Evolutionary conservation across 371 early-diverging fungal genomes (phyloP).

Genomic region (Phascolomyces articulosus): DNA sequence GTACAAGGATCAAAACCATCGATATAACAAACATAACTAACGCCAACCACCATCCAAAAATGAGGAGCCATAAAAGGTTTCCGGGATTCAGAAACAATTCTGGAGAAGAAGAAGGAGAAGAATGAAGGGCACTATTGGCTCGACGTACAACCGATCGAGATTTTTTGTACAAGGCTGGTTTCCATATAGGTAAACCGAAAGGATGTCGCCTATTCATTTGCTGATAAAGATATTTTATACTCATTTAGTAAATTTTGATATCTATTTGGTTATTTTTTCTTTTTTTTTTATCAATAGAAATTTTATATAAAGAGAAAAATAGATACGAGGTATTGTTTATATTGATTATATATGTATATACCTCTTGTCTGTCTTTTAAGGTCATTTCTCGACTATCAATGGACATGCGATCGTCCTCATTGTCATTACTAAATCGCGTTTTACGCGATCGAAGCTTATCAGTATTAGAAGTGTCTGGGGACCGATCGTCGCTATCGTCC

Average conservation of each 20-base stretch:
- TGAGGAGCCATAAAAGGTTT: constrained; percentile 85
- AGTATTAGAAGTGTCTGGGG: not conserved
- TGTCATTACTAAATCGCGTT: constrained; percentile 1
- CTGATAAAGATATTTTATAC: constrained; percentile 27
- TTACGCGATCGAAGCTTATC: constrained; percentile 4
- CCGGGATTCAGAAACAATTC: constrained; percentile 79
- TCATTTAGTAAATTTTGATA: not conserved
- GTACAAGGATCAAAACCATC: constrained; percentile 48
- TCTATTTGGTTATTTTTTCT: no score
- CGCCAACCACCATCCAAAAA: constrained; percentile 94
- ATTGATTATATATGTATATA: constrained; percentile 17
- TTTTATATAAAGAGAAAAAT: no score
- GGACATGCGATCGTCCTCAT: constrained; percentile 29
- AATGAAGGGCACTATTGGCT: constrained; percentile 85
- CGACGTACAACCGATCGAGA: constrained; percentile 82
- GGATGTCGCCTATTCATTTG: constrained; percentile 87
- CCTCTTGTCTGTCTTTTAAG: constrained; percentile 71
- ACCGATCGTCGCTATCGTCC: constrained; percentile 2
- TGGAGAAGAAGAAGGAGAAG: constrained; percentile 67
- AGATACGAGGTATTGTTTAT: not conserved
- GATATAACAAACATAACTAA: constrained; percentile 65
- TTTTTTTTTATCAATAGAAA: not conserved
- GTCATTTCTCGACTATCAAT: constrained; percentile 52
- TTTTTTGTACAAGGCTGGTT: constrained; percentile 96
- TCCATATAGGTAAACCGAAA: constrained; percentile 97